Percentiles rank a stretch among this genome's conserved stretches.
Evolutionary conservation across 441 rosid species (phyloP).

Genomic region (Aleurites moluccanus): DNA sequence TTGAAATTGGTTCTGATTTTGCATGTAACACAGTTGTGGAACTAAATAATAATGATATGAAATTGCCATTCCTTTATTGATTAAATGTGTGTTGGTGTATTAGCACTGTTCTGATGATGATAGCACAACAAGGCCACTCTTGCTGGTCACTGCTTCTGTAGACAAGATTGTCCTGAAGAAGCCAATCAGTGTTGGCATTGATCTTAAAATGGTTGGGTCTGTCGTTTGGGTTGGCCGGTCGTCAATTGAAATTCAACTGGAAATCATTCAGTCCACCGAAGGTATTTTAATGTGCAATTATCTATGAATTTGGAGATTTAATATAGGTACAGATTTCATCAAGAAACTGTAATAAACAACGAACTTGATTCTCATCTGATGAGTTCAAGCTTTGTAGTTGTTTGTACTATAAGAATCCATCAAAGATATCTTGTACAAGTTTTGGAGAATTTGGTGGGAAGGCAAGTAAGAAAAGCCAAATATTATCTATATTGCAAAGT

Average conservation of each 20-base stretch:
- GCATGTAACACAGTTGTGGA: neutral
- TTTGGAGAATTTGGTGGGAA: neutral
- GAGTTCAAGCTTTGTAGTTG: neutral
- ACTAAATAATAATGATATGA: neutral
- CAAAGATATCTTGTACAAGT: too few species aligned
- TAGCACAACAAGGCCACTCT: slow-evolving; percentile 53
- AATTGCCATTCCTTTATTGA: slow-evolving; percentile 15
- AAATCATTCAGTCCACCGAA: slow-evolving; percentile 54
- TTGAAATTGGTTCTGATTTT: neutral
- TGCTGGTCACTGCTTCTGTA: slow-evolving; percentile 89
- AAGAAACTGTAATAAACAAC: neutral
- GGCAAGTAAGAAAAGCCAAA: neutral
- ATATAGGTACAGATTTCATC: neutral
- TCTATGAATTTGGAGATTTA: neutral
- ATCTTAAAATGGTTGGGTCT: slow-evolving; percentile 62
- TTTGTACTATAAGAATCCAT: neutral
- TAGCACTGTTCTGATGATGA: slow-evolving; percentile 77
- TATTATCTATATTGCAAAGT: neutral
- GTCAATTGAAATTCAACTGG: slow-evolving; percentile 78
- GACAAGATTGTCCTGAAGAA: slow-evolving; percentile 74
- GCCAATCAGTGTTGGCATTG: slow-evolving; percentile 57
- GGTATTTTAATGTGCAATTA: slow-evolving; percentile 37
- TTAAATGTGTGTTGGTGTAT: slow-evolving; percentile 24
- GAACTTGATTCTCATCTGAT: neutral
- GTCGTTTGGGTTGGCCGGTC: slow-evolving; percentile 89